phyloP scores from a whole-genome alignment of 192 early-diverging fungal genomes.

The Geranomyces michiganensis region DNA sequence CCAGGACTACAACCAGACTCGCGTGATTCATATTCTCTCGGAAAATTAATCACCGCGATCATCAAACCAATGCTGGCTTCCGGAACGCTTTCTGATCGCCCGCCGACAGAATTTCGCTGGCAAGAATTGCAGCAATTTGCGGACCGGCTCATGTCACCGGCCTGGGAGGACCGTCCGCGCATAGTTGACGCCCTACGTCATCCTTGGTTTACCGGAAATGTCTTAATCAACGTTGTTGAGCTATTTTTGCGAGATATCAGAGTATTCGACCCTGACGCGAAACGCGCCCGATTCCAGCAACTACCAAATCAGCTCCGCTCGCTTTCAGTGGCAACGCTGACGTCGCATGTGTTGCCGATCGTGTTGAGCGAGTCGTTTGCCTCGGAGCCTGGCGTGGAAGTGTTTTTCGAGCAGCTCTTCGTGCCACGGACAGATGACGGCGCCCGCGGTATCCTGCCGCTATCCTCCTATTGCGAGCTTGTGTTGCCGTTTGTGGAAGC shows the following conservation, averaged over 20 bases:
- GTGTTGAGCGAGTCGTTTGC: slow-evolving; percentile 34
- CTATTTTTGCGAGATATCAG: slow-evolving; percentile 40
- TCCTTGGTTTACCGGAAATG: slow-evolving; percentile 44
- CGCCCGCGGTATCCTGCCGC: slow-evolving; percentile 27
- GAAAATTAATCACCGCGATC: slow-evolving; percentile 31
- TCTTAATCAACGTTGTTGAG: slow-evolving; percentile 36
- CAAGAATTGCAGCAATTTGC: slow-evolving; percentile 31
- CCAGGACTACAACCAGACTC: slow-evolving; percentile 20
- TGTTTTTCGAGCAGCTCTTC: slow-evolving; percentile 38
- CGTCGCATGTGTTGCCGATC: slow-evolving; percentile 42
- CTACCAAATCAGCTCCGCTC: slow-evolving; percentile 27
- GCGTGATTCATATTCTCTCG: slow-evolving; percentile 38
- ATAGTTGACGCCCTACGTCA: slow-evolving; percentile 23
- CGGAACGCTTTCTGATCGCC: not conserved
- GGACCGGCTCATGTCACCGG: slow-evolving; percentile 27
- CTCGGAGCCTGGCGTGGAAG: slow-evolving; percentile 40
- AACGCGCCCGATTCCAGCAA: slow-evolving; percentile 35
- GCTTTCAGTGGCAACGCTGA: slow-evolving; percentile 30
- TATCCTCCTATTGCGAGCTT: slow-evolving; percentile 19
- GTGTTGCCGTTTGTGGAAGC: slow-evolving; percentile 44
- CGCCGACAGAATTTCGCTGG: slow-evolving; percentile 33
- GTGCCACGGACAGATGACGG: not conserved
- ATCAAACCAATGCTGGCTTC: slow-evolving; percentile 25
- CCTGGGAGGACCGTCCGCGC: slow-evolving; percentile 17
- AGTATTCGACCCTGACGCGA: slow-evolving; percentile 27